Evolutionary conservation across 2,329 filamentous ascomycete species (phyloP).

Genomic region (Fusarium floridanum): DNA sequence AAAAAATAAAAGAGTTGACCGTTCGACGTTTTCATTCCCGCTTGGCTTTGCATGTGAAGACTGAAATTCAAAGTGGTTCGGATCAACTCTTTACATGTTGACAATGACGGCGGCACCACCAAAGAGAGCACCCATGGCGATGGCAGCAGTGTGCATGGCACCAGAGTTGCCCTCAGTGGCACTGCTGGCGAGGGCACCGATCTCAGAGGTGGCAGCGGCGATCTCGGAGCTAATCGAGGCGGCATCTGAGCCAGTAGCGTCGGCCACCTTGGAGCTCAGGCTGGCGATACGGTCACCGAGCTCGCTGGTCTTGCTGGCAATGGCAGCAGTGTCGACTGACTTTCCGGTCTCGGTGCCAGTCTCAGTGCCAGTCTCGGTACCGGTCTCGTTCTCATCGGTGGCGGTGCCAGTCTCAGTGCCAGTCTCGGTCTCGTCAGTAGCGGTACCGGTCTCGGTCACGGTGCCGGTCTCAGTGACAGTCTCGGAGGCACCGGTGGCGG

Average conservation of each 20-base stretch:
- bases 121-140: slow-evolving; percentile 61
- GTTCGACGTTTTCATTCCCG: slow-evolving; percentile 1
- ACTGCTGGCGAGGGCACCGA: slow-evolving; percentile 21
- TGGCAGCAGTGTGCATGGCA: slow-evolving; percentile 55
- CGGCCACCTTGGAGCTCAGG: slow-evolving; percentile 46
- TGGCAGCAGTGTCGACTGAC: slow-evolving; percentile 7
- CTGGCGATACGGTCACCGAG: slow-evolving; percentile 31
- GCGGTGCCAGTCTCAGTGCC: slow-evolving; percentile 20
- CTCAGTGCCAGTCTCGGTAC: slow-evolving; percentile 26
- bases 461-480: slow-evolving; percentile 16
- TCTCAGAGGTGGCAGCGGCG: slow-evolving; percentile 35
- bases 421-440: slow-evolving; percentile 28
- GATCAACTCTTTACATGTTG: slow-evolving; percentile 55
- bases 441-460: slow-evolving; percentile 19
- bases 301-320: slow-evolving; percentile 34
- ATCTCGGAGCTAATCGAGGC: slow-evolving; percentile 31
- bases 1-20: slow-evolving; percentile 1
- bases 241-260: slow-evolving; percentile 39
- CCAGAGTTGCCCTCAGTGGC: slow-evolving; percentile 46
- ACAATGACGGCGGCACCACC: slow-evolving; percentile 60
- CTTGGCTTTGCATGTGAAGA: slow-evolving; percentile 21
- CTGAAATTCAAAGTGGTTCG: slow-evolving; percentile 2
- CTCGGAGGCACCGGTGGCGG: slow-evolving; percentile 14
- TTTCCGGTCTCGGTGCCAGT: slow-evolving; percentile 1
- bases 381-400: slow-evolving; percentile 24